These are phyloP conservation scores for Sordariomycetes sp. DNA, from an alignment of 2,329 filamentous ascomycete species.

Conservation along the genomic window DNA sequence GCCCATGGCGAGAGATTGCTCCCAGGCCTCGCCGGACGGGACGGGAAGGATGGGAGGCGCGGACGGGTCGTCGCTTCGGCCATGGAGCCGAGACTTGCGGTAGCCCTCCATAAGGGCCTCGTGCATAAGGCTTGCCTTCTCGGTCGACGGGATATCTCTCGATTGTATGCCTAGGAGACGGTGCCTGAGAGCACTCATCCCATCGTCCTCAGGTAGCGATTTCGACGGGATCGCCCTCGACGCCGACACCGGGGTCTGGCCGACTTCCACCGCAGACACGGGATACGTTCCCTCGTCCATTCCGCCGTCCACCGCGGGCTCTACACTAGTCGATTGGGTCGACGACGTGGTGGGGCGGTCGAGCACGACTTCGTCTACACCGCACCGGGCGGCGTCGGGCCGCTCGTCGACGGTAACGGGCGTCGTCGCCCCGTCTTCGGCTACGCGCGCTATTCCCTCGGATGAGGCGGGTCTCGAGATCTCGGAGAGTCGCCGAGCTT, in stretches of 20 bases:
- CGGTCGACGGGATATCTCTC: conserved; percentile 41
- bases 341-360: conserved; percentile 20
- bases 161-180: conserved; percentile 61
- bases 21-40: conserved; percentile 15
- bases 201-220: conserved; percentile 63
- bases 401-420: neutral
- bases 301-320: conserved; percentile 4
- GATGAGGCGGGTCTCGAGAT: conserved; percentile 22
- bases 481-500: conserved; percentile 53
- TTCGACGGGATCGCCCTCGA: neutral
- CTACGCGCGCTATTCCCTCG: conserved; percentile 13
- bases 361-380: conserved; percentile 11
- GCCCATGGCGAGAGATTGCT: conserved; percentile 29
- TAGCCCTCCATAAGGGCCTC: conserved; percentile 61
- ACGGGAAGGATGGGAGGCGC: conserved; percentile 7
- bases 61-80: conserved; percentile 8
- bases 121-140: conserved; percentile 67
- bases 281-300: neutral
- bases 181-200: conserved; percentile 56
- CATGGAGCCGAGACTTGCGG: conserved; percentile 13
- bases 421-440: conserved; percentile 6
- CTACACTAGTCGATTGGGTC: conserved; percentile 21
- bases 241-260: neutral
- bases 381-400: conserved; percentile 15
- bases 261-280: neutral